phyloP scores from a whole-genome alignment of 2,329 filamentous ascomycete species.

The Aotearoamyces nothofagi region DNA sequence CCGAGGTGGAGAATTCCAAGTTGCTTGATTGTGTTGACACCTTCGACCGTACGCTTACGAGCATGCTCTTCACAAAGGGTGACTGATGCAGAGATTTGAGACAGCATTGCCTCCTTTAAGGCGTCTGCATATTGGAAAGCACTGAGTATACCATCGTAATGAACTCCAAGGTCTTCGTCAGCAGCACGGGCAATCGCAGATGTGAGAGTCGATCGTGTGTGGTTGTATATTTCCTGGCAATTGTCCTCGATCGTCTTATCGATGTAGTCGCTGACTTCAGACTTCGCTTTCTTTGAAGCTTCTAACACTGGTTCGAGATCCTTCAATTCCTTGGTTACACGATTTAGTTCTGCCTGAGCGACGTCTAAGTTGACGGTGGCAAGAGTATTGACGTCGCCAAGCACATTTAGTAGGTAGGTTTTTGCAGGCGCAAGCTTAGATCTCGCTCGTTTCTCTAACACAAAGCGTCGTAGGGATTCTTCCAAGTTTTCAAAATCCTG shows the following conservation, averaged over 20 bases:
- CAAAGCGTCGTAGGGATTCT: slow-evolving; percentile 77
- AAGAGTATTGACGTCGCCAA: slow-evolving; percentile 72
- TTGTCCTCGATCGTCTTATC: slow-evolving; percentile 73
- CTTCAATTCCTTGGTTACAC: slow-evolving; percentile 65
- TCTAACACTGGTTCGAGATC: slow-evolving; percentile 78
- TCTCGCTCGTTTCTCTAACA: slow-evolving; percentile 85
- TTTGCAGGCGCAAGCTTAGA: slow-evolving; percentile 93
- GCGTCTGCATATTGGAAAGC: slow-evolving; percentile 91
- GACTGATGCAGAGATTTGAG: slow-evolving; percentile 70
- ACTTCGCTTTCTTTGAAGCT: slow-evolving; percentile 63
- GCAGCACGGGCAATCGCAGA: slow-evolving; percentile 65
- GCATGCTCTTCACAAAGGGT: slow-evolving; percentile 72
- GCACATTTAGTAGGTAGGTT: slow-evolving; percentile 86
- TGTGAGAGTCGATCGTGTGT: slow-evolving; percentile 63
- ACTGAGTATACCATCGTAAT: slow-evolving; percentile 72
- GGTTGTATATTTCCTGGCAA: slow-evolving; percentile 71
- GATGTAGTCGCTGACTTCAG: slow-evolving; percentile 67
- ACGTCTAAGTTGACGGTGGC: slow-evolving; percentile 81
- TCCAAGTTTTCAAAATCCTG: slow-evolving; percentile 85
- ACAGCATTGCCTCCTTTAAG: slow-evolving; percentile 80
- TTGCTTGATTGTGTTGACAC: slow-evolving; percentile 78
- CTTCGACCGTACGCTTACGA: slow-evolving; percentile 58
- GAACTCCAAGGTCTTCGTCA: slow-evolving; percentile 63
- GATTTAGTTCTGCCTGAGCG: slow-evolving; percentile 68
- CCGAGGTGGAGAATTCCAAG: slow-evolving; percentile 80